Conservation (phyloP, 352 stramenopile genomes). For the Paralagenidium karlingii region DNA sequence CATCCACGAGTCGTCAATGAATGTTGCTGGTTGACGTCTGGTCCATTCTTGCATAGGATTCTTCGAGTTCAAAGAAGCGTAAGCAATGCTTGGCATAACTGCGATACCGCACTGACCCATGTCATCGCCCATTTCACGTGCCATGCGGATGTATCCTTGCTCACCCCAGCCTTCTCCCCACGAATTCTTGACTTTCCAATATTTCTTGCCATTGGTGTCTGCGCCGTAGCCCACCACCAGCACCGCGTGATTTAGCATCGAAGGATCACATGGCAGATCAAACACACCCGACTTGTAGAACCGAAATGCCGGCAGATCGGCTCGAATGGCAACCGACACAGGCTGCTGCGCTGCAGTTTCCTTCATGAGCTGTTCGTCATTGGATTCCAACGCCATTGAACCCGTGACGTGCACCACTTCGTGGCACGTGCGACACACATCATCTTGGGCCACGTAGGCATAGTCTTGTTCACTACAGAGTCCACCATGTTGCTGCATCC, state of each 20-base stretch:
- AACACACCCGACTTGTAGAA: slow-evolving; percentile 69
- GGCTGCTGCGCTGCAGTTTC: slow-evolving; percentile 70
- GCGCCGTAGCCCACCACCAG: slow-evolving; percentile 3
- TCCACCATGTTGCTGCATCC: slow-evolving; percentile 21
- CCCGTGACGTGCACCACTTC: slow-evolving; percentile 21
- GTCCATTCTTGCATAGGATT: too few relatives aligned
- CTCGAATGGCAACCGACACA: slow-evolving; percentile 82
- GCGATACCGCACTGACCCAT: slow-evolving; percentile 5
- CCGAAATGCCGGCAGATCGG: slow-evolving; percentile 63
- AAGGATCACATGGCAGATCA: slow-evolving; percentile 18
- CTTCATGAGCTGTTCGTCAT: slow-evolving; percentile 72
- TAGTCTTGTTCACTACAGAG: slow-evolving; percentile 19
- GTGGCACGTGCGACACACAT: slow-evolving; percentile 17
- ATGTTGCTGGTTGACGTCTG: too few relatives aligned
- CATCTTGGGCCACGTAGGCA: slow-evolving; percentile 19
- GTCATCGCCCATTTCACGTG: slow-evolving; percentile 1
- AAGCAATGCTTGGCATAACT: too few relatives aligned
- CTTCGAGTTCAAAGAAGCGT: too few relatives aligned
- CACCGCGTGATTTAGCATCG: slow-evolving; percentile 6
- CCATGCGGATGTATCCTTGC: slow-evolving; percentile 5
- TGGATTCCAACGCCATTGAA: slow-evolving; percentile 54
- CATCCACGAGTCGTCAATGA: too few relatives aligned
- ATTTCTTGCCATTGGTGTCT: slow-evolving; percentile 3
- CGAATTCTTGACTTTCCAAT: slow-evolving; percentile 8
- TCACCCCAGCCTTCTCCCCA: slow-evolving; percentile 4